Evolutionary conservation across 169 alveolate species (phyloP).

Genomic region (Cryptosporidium ryanae): DNA sequence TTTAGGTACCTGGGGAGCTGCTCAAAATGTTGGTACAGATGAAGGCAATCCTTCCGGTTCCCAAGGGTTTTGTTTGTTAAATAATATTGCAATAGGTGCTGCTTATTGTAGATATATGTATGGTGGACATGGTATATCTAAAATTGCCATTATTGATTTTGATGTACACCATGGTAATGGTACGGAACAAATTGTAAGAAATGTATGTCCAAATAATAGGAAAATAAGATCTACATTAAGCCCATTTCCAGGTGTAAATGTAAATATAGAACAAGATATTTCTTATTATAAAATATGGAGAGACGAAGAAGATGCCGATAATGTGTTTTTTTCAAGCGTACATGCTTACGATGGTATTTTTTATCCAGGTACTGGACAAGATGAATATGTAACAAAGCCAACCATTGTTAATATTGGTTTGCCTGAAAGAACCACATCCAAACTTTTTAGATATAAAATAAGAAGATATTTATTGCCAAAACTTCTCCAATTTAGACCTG

Average conservation of each 20-base stretch:
- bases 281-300: conserved; percentile 82
- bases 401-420: conserved; percentile 86
- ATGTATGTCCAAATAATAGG: conserved; percentile 37
- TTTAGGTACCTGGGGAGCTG: conserved; percentile 97
- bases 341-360: conserved; percentile 94
- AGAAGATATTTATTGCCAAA: conserved; percentile 89
- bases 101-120: conserved; percentile 93
- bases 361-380: conserved; percentile 95
- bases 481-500: conserved; percentile 92
- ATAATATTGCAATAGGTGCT: conserved; percentile 98
- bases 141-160: conserved; percentile 97
- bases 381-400: conserved; percentile 79
- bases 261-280: conserved; percentile 48
- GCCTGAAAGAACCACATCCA: conserved; percentile 84
- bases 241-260: conserved; percentile 64
- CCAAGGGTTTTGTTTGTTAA: conserved; percentile 97
- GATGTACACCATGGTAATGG: conserved; percentile 99
- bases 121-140: conserved; percentile 86
- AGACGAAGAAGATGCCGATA: conserved; percentile 88
- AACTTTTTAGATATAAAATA: conserved; percentile 83
- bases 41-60: conserved; percentile 85
- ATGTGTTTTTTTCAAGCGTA: conserved; percentile 91
- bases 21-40: conserved; percentile 74
- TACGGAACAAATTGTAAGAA: conserved; percentile 94
- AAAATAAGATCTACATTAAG: conserved; percentile 6